Evolutionary conservation across 768 basidiomycete genomes (phyloP).

Genomic region (Suillus paluster): DNA sequence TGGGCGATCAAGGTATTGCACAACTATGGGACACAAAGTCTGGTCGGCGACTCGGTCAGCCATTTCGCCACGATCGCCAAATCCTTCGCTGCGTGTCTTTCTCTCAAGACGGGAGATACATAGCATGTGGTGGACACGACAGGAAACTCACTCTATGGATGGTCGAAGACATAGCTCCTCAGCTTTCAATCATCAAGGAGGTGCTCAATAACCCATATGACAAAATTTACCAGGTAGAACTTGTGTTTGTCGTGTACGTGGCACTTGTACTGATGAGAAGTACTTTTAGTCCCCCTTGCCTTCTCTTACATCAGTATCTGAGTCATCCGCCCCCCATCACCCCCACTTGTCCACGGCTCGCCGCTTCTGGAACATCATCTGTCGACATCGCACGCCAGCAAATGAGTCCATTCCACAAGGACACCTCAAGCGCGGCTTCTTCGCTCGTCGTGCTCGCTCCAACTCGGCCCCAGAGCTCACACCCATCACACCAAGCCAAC

Average conservation of each 20-base stretch:
- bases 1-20: neutral
- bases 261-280: neutral
- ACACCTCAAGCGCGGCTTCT: neutral
- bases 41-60: neutral
- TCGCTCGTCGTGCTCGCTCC: neutral
- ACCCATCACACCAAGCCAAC: neutral
- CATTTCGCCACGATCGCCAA: neutral
- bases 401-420: neutral
- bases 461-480: neutral
- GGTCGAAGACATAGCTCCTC: neutral
- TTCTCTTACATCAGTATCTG: neutral
- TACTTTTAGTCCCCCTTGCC: neutral
- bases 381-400: neutral
- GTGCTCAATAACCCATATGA: neutral
- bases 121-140: neutral
- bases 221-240: neutral
- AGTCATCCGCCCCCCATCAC: neutral
- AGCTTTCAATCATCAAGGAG: neutral
- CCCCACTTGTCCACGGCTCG: neutral
- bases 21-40: neutral
- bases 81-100: neutral
- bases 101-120: neutral
- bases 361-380: no score
- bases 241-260: neutral
- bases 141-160: neutral